Conservation (phyloP, 306 rosid species). For the Oemleria cerasiformis region DNA sequence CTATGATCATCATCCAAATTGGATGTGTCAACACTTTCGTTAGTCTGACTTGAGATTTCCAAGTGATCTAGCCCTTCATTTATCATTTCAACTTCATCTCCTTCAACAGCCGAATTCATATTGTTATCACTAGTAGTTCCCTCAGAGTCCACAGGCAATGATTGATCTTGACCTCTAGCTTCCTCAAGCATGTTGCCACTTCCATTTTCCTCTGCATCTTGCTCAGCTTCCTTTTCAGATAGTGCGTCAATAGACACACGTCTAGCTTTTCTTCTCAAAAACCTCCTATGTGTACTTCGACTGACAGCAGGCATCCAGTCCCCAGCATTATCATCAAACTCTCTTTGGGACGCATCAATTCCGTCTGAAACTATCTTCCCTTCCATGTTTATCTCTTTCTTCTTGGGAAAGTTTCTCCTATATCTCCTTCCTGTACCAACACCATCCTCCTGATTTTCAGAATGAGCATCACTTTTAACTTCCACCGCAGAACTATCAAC, state of each 20-base stretch:
- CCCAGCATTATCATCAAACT: constrained; percentile 52
- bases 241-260: constrained; percentile 47
- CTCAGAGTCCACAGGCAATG: constrained; percentile 24
- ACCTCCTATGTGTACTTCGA: constrained; percentile 86
- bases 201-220: constrained; percentile 36
- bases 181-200: constrained; percentile 32
- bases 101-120: constrained; percentile 27
- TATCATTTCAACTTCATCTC: constrained; percentile 26
- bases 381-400: constrained; percentile 63
- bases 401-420: constrained; percentile 49
- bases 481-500: constrained; percentile 37
- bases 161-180: constrained; percentile 27
- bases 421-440: constrained; percentile 31
- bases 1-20: constrained; percentile 58
- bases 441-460: constrained; percentile 40
- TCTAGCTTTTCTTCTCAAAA: constrained; percentile 73
- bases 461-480: constrained; percentile 28
- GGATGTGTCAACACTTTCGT: constrained; percentile 54
- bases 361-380: constrained; percentile 75
- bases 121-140: constrained; percentile 19
- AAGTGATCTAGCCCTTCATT: constrained; percentile 37
- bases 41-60: constrained; percentile 55
- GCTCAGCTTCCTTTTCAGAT: constrained; percentile 43
- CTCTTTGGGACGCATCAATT: constrained; percentile 80
- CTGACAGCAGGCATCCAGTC: constrained; percentile 93